Evolutionary conservation across 441 rosid genomes (phyloP), one percentile per base, ranked within the genome.

Genomic region (Eruca vesicaria): DNA sequence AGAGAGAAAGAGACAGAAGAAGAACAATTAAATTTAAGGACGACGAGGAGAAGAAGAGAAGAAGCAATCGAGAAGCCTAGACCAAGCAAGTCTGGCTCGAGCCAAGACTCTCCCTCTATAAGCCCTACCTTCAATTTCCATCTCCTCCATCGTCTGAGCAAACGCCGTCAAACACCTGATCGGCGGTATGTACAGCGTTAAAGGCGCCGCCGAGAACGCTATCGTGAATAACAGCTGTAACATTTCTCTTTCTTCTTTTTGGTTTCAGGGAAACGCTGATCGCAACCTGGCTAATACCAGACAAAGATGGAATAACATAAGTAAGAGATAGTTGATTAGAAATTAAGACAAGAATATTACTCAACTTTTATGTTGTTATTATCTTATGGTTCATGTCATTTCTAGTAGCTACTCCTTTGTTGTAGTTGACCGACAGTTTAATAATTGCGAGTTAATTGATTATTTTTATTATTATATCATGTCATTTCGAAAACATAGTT

Each of bases 121-220:
- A 18, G 66, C 71, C 67, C 93, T 85, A 7, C 91, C 87, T 65
- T 89, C 96, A 14, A 86, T 85, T 6, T 68, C 68, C 65, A 87
- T 66, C 64, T 86, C 90, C 75, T 87, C 99, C 91, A 92, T 85
- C 76, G 89, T 83, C 76, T 84, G 89, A 10, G 89, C 93, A 31
- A 94, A 92, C 36, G 71, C 82, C 74, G 81, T 92, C 75, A 94
- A 77, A 88, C 88, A 92, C 77, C 97, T 89, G 23, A 92, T 3
- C 9, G 98, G 99, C 21, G 98, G 99, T 73, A 94, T 73, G 65
- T 90, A 94, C 31, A 94, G 81, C 31, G 90, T 92, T 85, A 94
- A 79, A 19, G 98, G 97, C 73, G 82, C 86, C 14, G 90, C 99
- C 23, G 99, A 92, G 84, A 92, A 89, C 23, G 94, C 99, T 67